phyloP scores from a whole-genome alignment of 805 yeast species.

The Candida peoriensis region DNA sequence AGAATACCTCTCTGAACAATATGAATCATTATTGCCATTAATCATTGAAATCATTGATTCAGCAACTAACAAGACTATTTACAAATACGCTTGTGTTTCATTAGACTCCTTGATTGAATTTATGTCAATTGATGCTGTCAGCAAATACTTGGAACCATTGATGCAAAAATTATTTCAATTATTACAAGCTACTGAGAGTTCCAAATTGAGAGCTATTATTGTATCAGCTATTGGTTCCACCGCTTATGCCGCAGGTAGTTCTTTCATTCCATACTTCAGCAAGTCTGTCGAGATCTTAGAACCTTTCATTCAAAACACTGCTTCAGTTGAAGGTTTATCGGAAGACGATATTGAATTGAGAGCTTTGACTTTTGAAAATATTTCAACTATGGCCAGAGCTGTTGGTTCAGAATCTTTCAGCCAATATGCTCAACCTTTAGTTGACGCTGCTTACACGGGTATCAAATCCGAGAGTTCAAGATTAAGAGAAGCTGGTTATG shows the following conservation, averaged over 20 bases:
- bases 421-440: slow-evolving; percentile 80
- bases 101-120: slow-evolving; percentile 90
- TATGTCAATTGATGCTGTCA: slow-evolving; percentile 82
- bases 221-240: slow-evolving; percentile 97
- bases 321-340: slow-evolving; percentile 66
- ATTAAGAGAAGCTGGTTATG: slow-evolving; percentile 91
- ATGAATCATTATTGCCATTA: slow-evolving; percentile 76
- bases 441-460: slow-evolving; percentile 80
- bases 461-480: slow-evolving; percentile 74
- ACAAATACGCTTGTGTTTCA: slow-evolving; percentile 86
- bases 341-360: slow-evolving; percentile 90
- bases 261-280: slow-evolving; percentile 81
- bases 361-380: slow-evolving; percentile 88
- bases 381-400: slow-evolving; percentile 93
- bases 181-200: slow-evolving; percentile 71
- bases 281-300: slow-evolving; percentile 76
- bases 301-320: slow-evolving; percentile 69
- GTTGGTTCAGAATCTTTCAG: slow-evolving; percentile 89
- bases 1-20: slow-evolving; percentile 78
- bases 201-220: slow-evolving; percentile 66
- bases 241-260: slow-evolving; percentile 90
- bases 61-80: slow-evolving; percentile 76
- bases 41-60: slow-evolving; percentile 83
- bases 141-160: slow-evolving; percentile 76
- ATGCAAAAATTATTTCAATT: slow-evolving; percentile 85